Conservation (phyloP, 1,284 basidiomycete genomes). For the Retiboletus flavoniger region DNA sequence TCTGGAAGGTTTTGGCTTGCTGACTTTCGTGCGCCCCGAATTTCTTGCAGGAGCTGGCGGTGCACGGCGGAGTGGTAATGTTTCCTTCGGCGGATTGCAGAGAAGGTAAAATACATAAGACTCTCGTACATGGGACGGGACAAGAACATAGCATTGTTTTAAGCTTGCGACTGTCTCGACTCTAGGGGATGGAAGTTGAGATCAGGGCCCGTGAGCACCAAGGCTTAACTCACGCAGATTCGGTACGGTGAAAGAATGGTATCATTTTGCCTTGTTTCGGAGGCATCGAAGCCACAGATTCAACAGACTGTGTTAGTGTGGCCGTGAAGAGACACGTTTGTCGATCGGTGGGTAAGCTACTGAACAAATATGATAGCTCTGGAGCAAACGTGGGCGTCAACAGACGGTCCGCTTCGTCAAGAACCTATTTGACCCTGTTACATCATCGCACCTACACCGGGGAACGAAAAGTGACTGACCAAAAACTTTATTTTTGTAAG, state of each 20-base stretch:
- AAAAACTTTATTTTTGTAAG: slow-evolving; percentile 84
- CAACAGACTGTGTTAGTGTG: slow-evolving; percentile 87
- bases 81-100: slow-evolving; percentile 82
- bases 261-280: slow-evolving; percentile 81
- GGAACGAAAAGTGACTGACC: slow-evolving; percentile 45
- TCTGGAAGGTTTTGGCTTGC: slow-evolving; percentile 36
- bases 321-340: slow-evolving; percentile 98
- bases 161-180: slow-evolving; percentile 85
- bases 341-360: slow-evolving; percentile 75
- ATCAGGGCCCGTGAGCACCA: not conserved
- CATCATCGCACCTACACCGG: not conserved
- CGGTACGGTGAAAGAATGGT: slow-evolving; percentile 87
- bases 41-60: slow-evolving; percentile 46
- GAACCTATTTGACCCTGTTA: slow-evolving; percentile 55
- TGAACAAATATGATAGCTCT: slow-evolving; percentile 81
- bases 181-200: slow-evolving; percentile 44
- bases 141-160: slow-evolving; percentile 88
- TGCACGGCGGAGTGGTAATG: slow-evolving; percentile 60
- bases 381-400: slow-evolving; percentile 89
- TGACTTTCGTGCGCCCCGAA: slow-evolving; percentile 33
- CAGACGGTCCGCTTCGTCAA: slow-evolving; percentile 96
- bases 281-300: slow-evolving; percentile 70
- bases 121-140: slow-evolving; percentile 95
- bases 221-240: slow-evolving; percentile 58
- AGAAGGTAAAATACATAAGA: slow-evolving; percentile 90